Evolutionary conservation across 208 protist species (phyloP).

Genomic region (Zelonia costaricensis): DNA sequence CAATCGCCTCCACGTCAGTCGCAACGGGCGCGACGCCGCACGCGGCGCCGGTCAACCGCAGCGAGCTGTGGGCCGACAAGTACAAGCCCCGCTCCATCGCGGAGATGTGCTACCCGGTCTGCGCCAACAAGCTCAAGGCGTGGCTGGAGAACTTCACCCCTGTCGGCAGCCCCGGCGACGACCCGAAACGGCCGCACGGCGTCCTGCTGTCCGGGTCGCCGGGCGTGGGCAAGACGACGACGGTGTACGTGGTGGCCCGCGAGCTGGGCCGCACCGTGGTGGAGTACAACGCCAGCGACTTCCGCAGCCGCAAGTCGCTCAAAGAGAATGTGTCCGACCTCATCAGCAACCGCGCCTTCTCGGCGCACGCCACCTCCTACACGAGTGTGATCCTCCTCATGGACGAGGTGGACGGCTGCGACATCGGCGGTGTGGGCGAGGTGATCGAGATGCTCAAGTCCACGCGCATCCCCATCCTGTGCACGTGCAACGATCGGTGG

Average conservation of each 20-base stretch:
- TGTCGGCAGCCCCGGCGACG: conserved; percentile 32
- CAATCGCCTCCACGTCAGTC: neutral
- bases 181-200: conserved; percentile 65
- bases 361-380: conserved; percentile 47
- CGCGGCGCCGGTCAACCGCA: neutral
- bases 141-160: conserved; percentile 94
- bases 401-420: conserved; percentile 99
- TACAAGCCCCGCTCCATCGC: conserved; percentile 90
- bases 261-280: conserved; percentile 92
- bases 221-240: conserved; percentile 99
- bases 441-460: conserved; percentile 96
- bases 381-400: conserved; percentile 95
- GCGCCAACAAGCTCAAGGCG: conserved; percentile 81
- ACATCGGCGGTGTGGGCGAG: conserved; percentile 97
- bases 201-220: conserved; percentile 96
- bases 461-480: conserved; percentile 96
- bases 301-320: conserved; percentile 94
- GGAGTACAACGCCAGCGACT: conserved; percentile 99
- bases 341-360: conserved; percentile 83
- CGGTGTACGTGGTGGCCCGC: conserved; percentile 91
- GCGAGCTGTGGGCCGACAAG: conserved; percentile 97
- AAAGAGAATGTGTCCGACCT: conserved; percentile 74
- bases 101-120: conserved; percentile 94
- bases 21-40: conserved; percentile 6
- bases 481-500: conserved; percentile 99